Conservation (phyloP, 169 alveolate genomes). For the Fabrea salina region DNA sequence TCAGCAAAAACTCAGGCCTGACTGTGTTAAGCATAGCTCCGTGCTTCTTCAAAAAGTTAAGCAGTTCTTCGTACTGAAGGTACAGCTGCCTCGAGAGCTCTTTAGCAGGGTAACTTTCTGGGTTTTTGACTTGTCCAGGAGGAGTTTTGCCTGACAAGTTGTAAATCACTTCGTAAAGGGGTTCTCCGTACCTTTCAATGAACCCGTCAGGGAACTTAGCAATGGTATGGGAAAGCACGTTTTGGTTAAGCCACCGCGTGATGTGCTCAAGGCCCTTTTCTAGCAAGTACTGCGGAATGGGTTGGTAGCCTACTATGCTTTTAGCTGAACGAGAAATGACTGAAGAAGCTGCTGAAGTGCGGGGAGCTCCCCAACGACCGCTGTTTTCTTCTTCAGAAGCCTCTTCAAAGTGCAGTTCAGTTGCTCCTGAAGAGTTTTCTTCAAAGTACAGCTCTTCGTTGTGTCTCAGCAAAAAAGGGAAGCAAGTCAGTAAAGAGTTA, state of each 20-base stretch:
- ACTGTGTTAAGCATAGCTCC: conserved; percentile 88
- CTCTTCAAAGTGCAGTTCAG: conserved; percentile 61
- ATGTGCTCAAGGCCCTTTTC: conserved; percentile 79
- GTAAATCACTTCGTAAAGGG: conserved; percentile 76
- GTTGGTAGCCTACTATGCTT: conserved; percentile 77
- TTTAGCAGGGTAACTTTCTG: conserved; percentile 35
- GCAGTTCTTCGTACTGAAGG: conserved; percentile 39
- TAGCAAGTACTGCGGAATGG: conserved; percentile 68
- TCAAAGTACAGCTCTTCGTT: conserved; percentile 58
- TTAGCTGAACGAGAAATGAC: conserved; percentile 60
- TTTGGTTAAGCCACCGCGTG: conserved; percentile 78
- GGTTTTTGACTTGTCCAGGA: conserved; percentile 62
- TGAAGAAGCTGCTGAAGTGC: conserved; percentile 65
- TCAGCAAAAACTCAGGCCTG: conserved; percentile 79
- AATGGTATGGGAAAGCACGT: conserved; percentile 68
- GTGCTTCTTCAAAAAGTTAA: conserved; percentile 25
- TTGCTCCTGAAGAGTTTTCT: conserved; percentile 66
- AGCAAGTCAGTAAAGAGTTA: conserved; percentile 82
- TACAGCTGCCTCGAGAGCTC: conserved; percentile 43
- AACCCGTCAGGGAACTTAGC: conserved; percentile 82
- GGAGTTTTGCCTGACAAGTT: conserved; percentile 80
- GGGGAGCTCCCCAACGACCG: conserved; percentile 47
- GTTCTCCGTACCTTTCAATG: conserved; percentile 75
- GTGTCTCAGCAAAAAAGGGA: conserved; percentile 71
- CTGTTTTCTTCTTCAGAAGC: conserved; percentile 43